A percentile compares a stretch with the other conserved stretches of the same genome.
phyloP scores from a whole-genome alignment of 1,284 basidiomycete species.

The Gastroboletus turbinatus region DNA sequence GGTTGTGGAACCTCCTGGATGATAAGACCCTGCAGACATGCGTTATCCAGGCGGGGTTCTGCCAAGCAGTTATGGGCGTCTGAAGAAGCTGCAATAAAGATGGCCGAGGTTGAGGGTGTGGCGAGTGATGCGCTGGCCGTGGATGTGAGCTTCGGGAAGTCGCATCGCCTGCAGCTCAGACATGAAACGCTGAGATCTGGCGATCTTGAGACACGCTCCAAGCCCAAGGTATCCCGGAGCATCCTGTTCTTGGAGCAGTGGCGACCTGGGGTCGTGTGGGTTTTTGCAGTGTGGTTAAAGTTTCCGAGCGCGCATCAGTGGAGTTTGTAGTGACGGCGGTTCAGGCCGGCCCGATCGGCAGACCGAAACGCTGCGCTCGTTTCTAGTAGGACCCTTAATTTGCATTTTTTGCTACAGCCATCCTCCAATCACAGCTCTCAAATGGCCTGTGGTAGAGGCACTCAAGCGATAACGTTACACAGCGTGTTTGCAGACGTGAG shows the following conservation, averaged over 20 bases:
- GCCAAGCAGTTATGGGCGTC: slow-evolving; percentile 4
- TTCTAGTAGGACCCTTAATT: too few species aligned
- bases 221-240: neutral
- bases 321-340: neutral
- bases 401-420: too few species aligned
- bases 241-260: neutral
- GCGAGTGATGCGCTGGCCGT: neutral
- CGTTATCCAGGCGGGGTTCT: slow-evolving; percentile 1
- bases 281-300: neutral
- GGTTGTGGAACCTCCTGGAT: neutral
- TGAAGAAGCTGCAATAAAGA: neutral
- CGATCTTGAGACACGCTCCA: too few species aligned
- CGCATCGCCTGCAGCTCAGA: neutral
- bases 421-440: too few species aligned
- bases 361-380: too few species aligned
- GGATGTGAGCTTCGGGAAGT: neutral
- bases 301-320: neutral
- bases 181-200: neutral
- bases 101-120: slow-evolving; percentile 5
- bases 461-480: too few species aligned
- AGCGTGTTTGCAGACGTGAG: too few species aligned
- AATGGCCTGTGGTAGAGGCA: too few species aligned
- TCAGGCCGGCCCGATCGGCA: too few species aligned
- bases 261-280: neutral
- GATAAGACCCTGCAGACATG: slow-evolving; percentile 18